A percentile compares a stretch with the other conserved stretches of the same genome.
phyloP scores from a whole-genome alignment of 169 alveolate genomes.

The Pseudocohnilembus persalinus region DNA sequence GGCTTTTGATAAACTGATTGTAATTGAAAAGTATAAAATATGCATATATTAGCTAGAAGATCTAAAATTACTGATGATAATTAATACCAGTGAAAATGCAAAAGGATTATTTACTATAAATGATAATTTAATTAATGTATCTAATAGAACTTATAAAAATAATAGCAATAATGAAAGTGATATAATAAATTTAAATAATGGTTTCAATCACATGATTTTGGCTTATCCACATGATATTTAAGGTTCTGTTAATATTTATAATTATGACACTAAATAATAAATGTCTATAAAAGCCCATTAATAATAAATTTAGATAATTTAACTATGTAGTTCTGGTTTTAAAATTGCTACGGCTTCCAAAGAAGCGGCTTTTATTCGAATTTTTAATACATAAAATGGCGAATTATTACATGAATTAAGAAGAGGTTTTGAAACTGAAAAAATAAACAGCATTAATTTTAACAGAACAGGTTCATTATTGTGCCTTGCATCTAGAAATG shows the following conservation, averaged over 20 bases:
- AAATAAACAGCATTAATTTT: background rate
- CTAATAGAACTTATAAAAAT: too few relatives aligned
- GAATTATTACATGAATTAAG: conserved; percentile 84
- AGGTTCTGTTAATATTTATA: background rate
- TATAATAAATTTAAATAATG: too few relatives aligned
- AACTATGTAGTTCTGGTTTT: conserved; percentile 58
- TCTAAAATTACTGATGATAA: background rate
- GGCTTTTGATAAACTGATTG: background rate
- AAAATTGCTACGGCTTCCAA: conserved; percentile 90
- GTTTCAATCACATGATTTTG: background rate
- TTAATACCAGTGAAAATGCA: background rate
- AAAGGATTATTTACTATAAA: background rate
- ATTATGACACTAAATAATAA: too few relatives aligned
- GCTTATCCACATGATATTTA: background rate
- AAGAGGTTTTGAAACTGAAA: conserved; percentile 89
- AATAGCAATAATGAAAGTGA: too few relatives aligned
- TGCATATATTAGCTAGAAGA: background rate
- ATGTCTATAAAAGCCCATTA: background rate
- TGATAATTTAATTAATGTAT: too few relatives aligned
- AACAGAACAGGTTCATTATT: background rate
- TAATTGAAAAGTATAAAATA: too few relatives aligned
- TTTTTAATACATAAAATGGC: conserved; percentile 77
- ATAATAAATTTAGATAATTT: too few relatives aligned
- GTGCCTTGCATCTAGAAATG: background rate
- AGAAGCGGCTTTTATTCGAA: conserved; percentile 87